Evolutionary conservation across 2,329 filamentous ascomycete species (phyloP).

Genomic region (Curvularia lunata): DNA sequence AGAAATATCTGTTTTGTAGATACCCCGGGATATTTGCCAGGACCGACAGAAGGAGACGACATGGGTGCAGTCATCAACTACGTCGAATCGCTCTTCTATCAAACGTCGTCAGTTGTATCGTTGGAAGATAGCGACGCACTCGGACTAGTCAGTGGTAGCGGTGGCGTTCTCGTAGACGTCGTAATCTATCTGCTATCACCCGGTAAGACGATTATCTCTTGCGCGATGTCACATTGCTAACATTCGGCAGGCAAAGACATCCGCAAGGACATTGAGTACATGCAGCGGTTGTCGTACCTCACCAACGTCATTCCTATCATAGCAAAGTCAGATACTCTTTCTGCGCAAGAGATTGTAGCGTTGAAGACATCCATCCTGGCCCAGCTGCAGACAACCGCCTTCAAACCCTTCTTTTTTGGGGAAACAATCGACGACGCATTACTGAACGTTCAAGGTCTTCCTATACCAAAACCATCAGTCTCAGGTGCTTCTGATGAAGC

Average conservation of each 20-base stretch:
- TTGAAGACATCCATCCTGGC: conserved; percentile 66
- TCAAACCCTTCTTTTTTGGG: conserved; percentile 72
- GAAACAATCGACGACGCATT: conserved; percentile 48
- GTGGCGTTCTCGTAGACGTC: conserved; percentile 82
- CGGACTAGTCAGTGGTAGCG: conserved; percentile 78
- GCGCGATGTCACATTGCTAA: conserved; percentile 18
- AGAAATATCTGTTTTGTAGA: conserved; percentile 95
- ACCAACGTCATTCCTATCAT: conserved; percentile 89
- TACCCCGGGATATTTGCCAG: conserved; percentile 67
- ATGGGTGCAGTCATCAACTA: conserved; percentile 63
- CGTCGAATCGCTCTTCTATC: conserved; percentile 71
- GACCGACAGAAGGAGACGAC: conserved; percentile 47
- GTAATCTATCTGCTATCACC: conserved; percentile 81
- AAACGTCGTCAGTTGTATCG: conserved; percentile 65
- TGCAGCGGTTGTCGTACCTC: conserved; percentile 71
- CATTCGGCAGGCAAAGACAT: conserved; percentile 44
- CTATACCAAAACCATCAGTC: conserved; percentile 18
- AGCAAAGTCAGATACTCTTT: conserved; percentile 74
- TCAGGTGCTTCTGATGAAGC: conserved; percentile 18
- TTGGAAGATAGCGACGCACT: conserved; percentile 76
- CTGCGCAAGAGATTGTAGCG: conserved; percentile 60
- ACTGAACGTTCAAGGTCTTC: conserved; percentile 42
- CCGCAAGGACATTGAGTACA: conserved; percentile 71
- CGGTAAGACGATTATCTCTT: conserved; percentile 57
- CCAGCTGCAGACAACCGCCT: conserved; percentile 62